phyloP scores from a whole-genome alignment of 306 rosid genomes.

The Chamaecrista fasciculata region DNA sequence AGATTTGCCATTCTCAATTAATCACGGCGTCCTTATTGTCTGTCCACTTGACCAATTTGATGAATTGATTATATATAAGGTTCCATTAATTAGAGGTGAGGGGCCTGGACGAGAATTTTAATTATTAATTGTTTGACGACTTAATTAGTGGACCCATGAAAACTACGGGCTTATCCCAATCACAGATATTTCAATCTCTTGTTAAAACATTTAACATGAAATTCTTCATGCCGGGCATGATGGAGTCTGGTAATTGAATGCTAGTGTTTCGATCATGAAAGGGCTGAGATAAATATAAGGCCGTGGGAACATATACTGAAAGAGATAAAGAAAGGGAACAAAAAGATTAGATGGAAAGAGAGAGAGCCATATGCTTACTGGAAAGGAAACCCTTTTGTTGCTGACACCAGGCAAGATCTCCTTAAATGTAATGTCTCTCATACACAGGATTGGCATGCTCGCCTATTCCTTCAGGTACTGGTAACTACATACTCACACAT shows the following conservation, averaged over 20 bases:
- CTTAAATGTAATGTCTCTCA: slow-evolving; percentile 62
- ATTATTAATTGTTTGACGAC: no score
- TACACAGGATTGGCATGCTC: slow-evolving; percentile 56
- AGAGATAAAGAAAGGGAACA: slow-evolving; percentile 58
- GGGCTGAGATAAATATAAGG: slow-evolving; percentile 78
- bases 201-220: no score
- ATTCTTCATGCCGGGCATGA: no score
- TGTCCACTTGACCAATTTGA: no score
- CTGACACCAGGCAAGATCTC: slow-evolving; percentile 52
- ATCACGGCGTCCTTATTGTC: no score
- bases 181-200: no score
- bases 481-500: neutral
- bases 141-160: no score
- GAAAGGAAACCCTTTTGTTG: slow-evolving; percentile 77
- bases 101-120: no score
- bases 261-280: neutral
- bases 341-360: slow-evolving; percentile 50
- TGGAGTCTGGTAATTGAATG: neutral
- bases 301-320: slow-evolving; percentile 61
- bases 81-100: no score
- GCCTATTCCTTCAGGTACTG: slow-evolving; percentile 50
- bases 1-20: no score
- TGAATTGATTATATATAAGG: no score
- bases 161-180: no score
- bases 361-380: slow-evolving; percentile 76